phyloP scores from a whole-genome alignment of 208 protist genomes.

The Wallacemonas sp. region DNA sequence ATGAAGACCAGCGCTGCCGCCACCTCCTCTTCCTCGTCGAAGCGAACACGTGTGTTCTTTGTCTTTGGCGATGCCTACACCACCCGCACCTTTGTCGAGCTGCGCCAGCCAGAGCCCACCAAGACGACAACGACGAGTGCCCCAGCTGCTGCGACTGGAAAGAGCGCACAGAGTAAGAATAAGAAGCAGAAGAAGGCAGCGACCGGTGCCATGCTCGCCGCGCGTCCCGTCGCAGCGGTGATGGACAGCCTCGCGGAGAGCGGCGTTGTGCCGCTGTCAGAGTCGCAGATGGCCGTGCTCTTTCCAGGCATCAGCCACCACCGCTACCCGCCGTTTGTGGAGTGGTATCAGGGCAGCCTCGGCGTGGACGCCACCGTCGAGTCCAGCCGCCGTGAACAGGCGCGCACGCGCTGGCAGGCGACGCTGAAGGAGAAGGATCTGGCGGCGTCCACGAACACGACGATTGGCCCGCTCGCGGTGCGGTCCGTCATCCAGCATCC shows the following conservation, averaged over 20 bases:
- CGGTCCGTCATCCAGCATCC: slow-evolving; percentile 48
- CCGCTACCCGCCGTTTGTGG: slow-evolving; percentile 43
- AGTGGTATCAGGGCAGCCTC: slow-evolving; percentile 66
- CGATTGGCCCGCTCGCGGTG: slow-evolving; percentile 30
- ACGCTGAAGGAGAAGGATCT: slow-evolving; percentile 39
- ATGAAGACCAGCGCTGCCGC: slow-evolving; percentile 20
- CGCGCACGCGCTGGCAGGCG: slow-evolving; percentile 33
- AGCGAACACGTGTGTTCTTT: slow-evolving; percentile 48
- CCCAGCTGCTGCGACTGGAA: slow-evolving; percentile 9
- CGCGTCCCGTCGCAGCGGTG: slow-evolving; percentile 16
- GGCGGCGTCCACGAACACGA: slow-evolving; percentile 20
- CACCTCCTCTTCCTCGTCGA: slow-evolving; percentile 23
- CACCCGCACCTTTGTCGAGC: slow-evolving; percentile 44
- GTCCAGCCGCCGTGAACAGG: slow-evolving; percentile 27
- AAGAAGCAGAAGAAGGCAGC: neutral
- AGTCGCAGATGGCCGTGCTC: neutral
- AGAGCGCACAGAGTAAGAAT: neutral
- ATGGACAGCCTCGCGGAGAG: slow-evolving; percentile 35
- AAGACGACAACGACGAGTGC: neutral
- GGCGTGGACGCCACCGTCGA: slow-evolving; percentile 27
- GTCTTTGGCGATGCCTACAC: slow-evolving; percentile 78
- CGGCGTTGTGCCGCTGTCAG: slow-evolving; percentile 17
- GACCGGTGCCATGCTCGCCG: neutral
- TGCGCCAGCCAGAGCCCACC: neutral
- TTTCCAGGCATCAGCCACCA: slow-evolving; percentile 37